These are phyloP conservation scores for Haplographium delicatum DNA, from an alignment of 495 filamentous ascomycete genomes.

Conservation along the genomic window DNA sequence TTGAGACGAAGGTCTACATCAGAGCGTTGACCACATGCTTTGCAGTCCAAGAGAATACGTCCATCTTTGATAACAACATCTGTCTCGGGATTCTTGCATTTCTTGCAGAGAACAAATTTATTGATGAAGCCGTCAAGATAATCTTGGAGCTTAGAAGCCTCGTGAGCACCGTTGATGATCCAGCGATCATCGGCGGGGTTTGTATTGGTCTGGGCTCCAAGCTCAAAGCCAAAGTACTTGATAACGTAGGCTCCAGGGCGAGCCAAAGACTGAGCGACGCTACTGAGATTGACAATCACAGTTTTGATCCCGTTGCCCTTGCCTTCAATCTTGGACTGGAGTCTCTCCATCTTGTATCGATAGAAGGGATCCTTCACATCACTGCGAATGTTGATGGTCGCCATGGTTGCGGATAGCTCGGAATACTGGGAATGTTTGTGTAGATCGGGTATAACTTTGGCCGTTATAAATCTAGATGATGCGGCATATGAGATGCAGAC, in stretches of 20 bases:
- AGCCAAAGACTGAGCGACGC: constrained; percentile 85
- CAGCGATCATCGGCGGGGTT: constrained; percentile 96
- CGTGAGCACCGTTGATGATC: constrained; percentile 99
- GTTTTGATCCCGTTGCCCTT: constrained; percentile 99
- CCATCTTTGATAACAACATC: constrained; percentile 91
- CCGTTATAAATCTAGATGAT: constrained; percentile 40
- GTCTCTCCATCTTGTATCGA: constrained; percentile 99
- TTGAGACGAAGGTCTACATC: constrained; percentile 91
- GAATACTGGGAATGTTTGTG: constrained; percentile 22
- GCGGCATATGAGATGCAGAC: constrained; percentile 44
- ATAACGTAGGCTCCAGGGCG: constrained; percentile 93
- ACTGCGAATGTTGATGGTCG: constrained; percentile 94
- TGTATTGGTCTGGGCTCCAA: constrained; percentile 96
- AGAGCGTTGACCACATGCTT: constrained; percentile 90
- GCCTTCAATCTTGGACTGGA: constrained; percentile 98
- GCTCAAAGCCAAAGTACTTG: constrained; percentile 99
- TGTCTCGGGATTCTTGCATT: constrained; percentile 99
- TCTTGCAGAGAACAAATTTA: constrained; percentile 98
- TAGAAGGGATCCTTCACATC: constrained; percentile 99
- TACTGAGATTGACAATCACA: constrained; percentile 93
- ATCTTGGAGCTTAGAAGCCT: constrained; percentile 92
- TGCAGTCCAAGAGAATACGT: constrained; percentile 89
- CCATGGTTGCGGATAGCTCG: constrained; percentile 56
- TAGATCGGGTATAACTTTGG: constrained; percentile 29
- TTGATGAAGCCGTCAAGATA: constrained; percentile 96